phyloP scores from a whole-genome alignment of 1,284 basidiomycete genomes.

The Filobasidium uniguttulatum region DNA sequence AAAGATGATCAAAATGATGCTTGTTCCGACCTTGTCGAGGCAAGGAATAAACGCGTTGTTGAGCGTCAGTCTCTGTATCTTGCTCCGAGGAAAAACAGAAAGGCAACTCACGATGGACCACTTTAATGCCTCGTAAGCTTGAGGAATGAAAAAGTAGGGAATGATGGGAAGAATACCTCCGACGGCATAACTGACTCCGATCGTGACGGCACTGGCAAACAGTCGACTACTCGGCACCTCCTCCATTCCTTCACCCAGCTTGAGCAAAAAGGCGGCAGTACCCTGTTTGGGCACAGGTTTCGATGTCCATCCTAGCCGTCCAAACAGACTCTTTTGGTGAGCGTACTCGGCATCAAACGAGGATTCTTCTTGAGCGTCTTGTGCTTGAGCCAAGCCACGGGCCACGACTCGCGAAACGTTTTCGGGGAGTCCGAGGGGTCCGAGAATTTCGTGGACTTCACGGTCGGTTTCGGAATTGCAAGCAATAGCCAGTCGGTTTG shows the following conservation, averaged over 20 bases:
- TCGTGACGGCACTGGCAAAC: constrained; percentile 81
- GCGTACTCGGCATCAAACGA: background rate
- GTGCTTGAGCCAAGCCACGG: constrained; percentile 53
- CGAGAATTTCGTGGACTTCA: constrained; percentile 77
- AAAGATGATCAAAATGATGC: constrained; percentile 72
- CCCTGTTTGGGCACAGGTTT: constrained; percentile 39
- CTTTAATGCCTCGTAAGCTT: constrained; percentile 35
- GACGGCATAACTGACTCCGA: constrained; percentile 62
- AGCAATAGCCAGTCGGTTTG: constrained; percentile 65
- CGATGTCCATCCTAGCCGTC: background rate
- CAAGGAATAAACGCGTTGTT: constrained; percentile 32
- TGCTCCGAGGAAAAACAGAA: background rate
- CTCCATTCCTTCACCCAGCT: constrained; percentile 81
- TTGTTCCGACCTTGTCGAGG: constrained; percentile 48
- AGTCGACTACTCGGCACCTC: constrained; percentile 56
- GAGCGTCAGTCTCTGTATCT: background rate
- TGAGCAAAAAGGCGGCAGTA: constrained; percentile 76
- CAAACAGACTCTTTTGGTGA: constrained; percentile 4
- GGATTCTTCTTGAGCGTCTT: constrained; percentile 34
- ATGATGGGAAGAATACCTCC: constrained; percentile 77
- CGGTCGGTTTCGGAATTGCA: constrained; percentile 92
- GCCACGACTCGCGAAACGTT: constrained; percentile 66
- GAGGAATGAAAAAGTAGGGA: constrained; percentile 74
- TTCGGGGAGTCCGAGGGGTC: constrained; percentile 76
- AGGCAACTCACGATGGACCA: constrained; percentile 14